Evolutionary conservation across 768 basidiomycete genomes (phyloP).

Genomic region (Lentinula raphanica): DNA sequence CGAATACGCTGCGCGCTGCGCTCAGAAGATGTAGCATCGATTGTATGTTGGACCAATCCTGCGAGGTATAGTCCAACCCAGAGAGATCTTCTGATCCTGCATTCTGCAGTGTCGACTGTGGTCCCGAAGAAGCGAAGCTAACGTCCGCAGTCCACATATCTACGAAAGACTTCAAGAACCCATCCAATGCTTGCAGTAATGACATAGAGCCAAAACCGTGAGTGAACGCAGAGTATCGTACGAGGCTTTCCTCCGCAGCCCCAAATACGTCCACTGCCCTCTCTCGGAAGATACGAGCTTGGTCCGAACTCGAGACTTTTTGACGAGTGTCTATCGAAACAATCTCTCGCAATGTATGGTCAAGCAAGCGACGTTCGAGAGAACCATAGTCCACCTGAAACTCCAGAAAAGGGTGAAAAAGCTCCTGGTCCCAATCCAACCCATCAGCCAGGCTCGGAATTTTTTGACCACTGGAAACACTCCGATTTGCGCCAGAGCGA

Average conservation of each 20-base stretch:
- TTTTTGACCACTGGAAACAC: conserved; percentile 20
- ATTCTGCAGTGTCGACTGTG: conserved; percentile 20
- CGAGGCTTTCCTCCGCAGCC: conserved; percentile 74
- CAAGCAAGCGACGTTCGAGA: conserved; percentile 70
- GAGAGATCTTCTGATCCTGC: conserved; percentile 58
- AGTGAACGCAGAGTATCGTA: conserved; percentile 74
- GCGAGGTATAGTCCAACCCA: conserved; percentile 79
- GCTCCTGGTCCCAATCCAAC: conserved; percentile 81
- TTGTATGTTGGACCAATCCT: conserved; percentile 90
- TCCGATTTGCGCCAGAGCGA: conserved; percentile 36
- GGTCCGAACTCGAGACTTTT: conserved; percentile 34
- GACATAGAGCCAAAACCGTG: conserved; percentile 82
- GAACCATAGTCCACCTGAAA: conserved; percentile 80
- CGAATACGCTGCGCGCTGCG: conserved; percentile 68
- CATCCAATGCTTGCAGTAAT: conserved; percentile 70
- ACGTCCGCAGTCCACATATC: conserved; percentile 55
- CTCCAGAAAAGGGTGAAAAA: conserved; percentile 93
- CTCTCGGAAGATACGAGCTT: conserved; percentile 68
- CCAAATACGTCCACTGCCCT: conserved; percentile 69
- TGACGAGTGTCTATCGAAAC: conserved; percentile 39
- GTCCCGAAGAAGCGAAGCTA: conserved; percentile 27
- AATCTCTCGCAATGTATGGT: conserved; percentile 48
- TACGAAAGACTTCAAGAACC: conserved; percentile 66
- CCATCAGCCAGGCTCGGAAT: conserved; percentile 25
- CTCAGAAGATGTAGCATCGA: conserved; percentile 75